Percentiles rank a stretch among this genome's conserved stretches.
These are phyloP conservation scores for Letharia lupina DNA, from an alignment of 495 filamentous ascomycete genomes.

Conservation along the genomic window DNA sequence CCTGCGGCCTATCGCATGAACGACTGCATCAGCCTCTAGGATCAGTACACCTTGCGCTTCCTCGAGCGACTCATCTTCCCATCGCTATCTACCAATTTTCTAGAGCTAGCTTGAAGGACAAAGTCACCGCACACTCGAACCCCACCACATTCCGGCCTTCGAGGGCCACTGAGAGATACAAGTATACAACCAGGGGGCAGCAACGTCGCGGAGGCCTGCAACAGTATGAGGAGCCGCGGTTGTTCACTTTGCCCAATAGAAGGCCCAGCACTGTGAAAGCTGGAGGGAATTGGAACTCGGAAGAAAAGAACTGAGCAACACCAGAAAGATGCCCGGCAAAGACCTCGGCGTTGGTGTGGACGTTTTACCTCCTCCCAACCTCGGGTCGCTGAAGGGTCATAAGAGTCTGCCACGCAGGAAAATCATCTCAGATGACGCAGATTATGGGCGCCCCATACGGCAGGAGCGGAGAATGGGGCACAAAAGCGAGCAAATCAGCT, in stretches of 20 bases:
- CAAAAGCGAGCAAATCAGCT: slow-evolving; percentile 18
- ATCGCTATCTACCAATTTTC: not conserved
- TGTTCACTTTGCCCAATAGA: not conserved
- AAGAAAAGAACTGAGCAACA: not conserved
- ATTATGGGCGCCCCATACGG: slow-evolving; percentile 5
- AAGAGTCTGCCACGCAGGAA: slow-evolving; percentile 14
- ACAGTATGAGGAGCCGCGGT: not conserved
- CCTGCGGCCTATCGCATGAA: slow-evolving; percentile 8
- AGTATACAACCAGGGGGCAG: not conserved
- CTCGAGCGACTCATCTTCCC: not conserved
- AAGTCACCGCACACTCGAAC: not conserved
- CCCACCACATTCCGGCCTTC: slow-evolving; percentile 1
- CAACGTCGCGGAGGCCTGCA: not conserved
- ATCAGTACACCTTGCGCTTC: slow-evolving; percentile 6
- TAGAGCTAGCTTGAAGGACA: not conserved
- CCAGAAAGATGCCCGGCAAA: slow-evolving; percentile 11
- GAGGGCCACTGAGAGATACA: not conserved
- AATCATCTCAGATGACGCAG: slow-evolving; percentile 1
- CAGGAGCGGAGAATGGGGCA: slow-evolving; percentile 10
- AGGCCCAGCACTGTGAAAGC: not conserved
- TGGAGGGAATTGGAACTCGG: not conserved
- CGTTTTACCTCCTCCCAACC: slow-evolving; percentile 3
- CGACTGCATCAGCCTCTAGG: not conserved
- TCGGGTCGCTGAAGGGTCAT: slow-evolving; percentile 17
- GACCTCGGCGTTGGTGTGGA: slow-evolving; percentile 1